Conservation (phyloP, 495 filamentous ascomycete species). For the Corynascus novoguineensis region DNA sequence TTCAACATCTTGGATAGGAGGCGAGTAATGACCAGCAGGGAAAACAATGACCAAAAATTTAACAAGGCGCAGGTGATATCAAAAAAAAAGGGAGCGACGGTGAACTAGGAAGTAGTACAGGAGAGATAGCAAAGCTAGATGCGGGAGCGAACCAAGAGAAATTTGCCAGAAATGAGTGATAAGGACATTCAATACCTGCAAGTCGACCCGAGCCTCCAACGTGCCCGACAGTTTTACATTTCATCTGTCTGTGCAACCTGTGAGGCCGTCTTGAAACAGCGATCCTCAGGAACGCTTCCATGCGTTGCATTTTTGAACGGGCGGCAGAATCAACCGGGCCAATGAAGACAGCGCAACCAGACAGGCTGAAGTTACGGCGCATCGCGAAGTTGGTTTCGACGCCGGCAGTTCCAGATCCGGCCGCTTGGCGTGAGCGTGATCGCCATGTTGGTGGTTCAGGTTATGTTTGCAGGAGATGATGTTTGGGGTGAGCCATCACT, state of each 20-base stretch:
- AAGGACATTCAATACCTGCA: background rate
- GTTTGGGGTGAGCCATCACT: background rate
- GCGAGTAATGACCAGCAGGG: background rate
- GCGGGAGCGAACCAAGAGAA: constrained; percentile 4
- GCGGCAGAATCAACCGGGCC: constrained; percentile 5
- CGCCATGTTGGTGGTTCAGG: background rate
- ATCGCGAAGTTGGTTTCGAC: constrained; percentile 4
- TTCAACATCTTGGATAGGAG: background rate
- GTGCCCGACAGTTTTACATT: background rate
- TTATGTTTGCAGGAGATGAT: no score
- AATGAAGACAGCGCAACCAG: constrained; percentile 1
- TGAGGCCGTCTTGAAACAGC: constrained; percentile 15
- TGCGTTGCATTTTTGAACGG: constrained; percentile 1
- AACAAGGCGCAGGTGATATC: background rate
- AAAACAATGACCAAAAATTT: background rate
- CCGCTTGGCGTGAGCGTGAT: constrained; percentile 6
- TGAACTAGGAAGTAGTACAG: background rate
- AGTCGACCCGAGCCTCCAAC: background rate
- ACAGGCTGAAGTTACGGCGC: background rate
- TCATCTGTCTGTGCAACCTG: background rate
- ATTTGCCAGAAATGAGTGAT: background rate
- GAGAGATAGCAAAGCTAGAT: background rate
- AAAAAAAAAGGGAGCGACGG: background rate
- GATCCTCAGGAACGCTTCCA: constrained; percentile 9
- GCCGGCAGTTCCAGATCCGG: constrained; percentile 9